Evolutionary conservation across 164 flowering plant species (phyloP).

Genomic region (Berberis thunbergii): DNA sequence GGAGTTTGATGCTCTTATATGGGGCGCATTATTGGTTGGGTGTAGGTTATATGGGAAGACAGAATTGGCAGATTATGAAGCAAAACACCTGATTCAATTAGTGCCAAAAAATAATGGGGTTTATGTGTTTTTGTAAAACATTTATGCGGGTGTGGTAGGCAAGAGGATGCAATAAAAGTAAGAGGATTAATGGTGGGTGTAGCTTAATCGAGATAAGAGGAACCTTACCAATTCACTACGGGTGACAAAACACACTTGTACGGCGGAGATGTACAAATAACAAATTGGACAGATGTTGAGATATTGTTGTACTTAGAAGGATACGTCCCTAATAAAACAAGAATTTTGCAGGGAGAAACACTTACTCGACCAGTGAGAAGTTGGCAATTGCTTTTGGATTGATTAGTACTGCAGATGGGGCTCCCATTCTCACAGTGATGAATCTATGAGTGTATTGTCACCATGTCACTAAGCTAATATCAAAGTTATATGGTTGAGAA

Average conservation of each 20-base stretch:
- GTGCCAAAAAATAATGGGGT: too few relatives aligned
- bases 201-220: too few relatives aligned
- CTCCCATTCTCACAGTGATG: slow-evolving; percentile 14
- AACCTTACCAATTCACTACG: too few relatives aligned
- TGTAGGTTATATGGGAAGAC: too few relatives aligned
- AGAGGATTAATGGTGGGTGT: too few relatives aligned
- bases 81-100: too few relatives aligned
- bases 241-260: slow-evolving; percentile 21
- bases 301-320: slow-evolving; percentile 19
- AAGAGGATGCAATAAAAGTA: too few relatives aligned
- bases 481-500: slow-evolving; percentile 15
- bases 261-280: slow-evolving; percentile 13
- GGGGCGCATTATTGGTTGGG: too few relatives aligned
- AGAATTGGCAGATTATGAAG: too few relatives aligned
- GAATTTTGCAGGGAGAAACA: slow-evolving; percentile 16
- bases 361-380: slow-evolving; percentile 17
- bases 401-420: slow-evolving; percentile 9
- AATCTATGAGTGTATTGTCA: slow-evolving; percentile 20
- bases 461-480: slow-evolving; percentile 17
- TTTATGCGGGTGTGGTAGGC: too few relatives aligned
- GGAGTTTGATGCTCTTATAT: too few relatives aligned
- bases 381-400: slow-evolving; percentile 19
- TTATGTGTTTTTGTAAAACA: too few relatives aligned
- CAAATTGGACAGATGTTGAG: slow-evolving; percentile 22
- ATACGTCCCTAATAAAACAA: slow-evolving; percentile 10